Percentiles rank a stretch among this genome's conserved stretches.
These are phyloP conservation scores for Torrubiellomyces zombiae DNA, from an alignment of 2,329 filamentous ascomycete genomes.

Conservation along the genomic window DNA sequence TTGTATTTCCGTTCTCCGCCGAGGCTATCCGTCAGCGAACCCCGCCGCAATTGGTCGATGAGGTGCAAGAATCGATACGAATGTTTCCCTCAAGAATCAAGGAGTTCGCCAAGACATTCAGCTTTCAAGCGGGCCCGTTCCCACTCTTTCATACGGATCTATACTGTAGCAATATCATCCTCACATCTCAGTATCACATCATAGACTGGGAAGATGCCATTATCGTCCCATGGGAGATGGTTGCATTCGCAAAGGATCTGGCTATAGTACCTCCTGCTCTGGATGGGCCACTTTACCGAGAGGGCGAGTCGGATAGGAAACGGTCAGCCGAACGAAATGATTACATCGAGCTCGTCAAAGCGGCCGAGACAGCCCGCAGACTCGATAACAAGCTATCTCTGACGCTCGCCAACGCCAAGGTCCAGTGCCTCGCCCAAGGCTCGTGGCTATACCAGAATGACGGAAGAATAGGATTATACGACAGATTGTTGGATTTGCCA, in stretches of 20 bases:
- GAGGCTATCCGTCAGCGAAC: conserved; percentile 1
- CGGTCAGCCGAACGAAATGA: neutral
- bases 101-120: neutral
- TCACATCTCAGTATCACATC: neutral
- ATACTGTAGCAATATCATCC: neutral
- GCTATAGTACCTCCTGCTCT: neutral
- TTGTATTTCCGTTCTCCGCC: conserved; percentile 4
- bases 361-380: neutral
- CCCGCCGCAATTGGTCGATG: neutral
- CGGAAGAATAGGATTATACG: conserved; percentile 1
- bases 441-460: neutral
- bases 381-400: neutral
- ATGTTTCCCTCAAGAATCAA: neutral
- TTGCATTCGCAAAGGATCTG: neutral
- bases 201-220: neutral
- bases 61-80: neutral
- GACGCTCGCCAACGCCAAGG: neutral
- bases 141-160: neutral
- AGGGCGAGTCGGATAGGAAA: neutral
- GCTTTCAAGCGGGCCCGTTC: neutral
- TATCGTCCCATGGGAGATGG: neutral
- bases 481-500: too few species aligned
- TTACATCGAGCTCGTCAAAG: neutral
- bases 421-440: neutral
- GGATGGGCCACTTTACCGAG: neutral